Evolutionary conservation across 1,139 yeast species (phyloP).

Genomic region (Taiozyma sp.): DNA sequence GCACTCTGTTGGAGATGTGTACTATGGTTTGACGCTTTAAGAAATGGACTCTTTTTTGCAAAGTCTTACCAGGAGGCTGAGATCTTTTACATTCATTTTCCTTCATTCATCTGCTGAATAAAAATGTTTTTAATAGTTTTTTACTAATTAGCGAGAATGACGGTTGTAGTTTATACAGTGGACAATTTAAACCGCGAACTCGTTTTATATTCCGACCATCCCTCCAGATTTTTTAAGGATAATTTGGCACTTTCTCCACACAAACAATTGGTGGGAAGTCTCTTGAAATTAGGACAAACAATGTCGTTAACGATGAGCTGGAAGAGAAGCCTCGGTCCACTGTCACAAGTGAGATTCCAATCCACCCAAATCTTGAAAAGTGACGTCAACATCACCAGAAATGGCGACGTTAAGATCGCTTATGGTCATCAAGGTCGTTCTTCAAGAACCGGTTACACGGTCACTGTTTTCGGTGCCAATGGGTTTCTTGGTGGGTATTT

Average conservation of each 20-base stretch:
- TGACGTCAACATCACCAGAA: conserved; percentile 72
- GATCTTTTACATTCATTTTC: neutral
- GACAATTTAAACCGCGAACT: neutral
- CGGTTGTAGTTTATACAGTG: too few species aligned
- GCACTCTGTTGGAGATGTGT: neutral
- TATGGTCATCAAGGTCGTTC: conserved; percentile 82
- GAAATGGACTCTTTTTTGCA: too few species aligned
- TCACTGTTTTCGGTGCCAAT: conserved; percentile 81
- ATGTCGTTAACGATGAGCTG: neutral
- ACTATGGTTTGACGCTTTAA: too few species aligned
- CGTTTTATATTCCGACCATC: neutral
- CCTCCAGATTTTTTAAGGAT: neutral
- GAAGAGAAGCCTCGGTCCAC: neutral
- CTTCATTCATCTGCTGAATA: too few species aligned
- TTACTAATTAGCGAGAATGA: too few species aligned
- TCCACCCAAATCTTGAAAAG: conserved; percentile 30
- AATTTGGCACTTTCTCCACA: neutral
- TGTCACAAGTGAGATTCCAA: conserved; percentile 14
- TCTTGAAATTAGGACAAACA: neutral
- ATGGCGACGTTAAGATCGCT: conserved; percentile 68
- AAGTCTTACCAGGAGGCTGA: neutral
- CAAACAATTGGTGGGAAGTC: neutral
- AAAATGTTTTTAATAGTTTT: too few species aligned
- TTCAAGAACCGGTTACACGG: conserved; percentile 87
- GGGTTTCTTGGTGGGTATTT: conserved; percentile 79